Base-by-base conservation (phyloP, 2,329 filamentous ascomycete genomes). In the Arthrobotrys sphaeroides region DNA sequence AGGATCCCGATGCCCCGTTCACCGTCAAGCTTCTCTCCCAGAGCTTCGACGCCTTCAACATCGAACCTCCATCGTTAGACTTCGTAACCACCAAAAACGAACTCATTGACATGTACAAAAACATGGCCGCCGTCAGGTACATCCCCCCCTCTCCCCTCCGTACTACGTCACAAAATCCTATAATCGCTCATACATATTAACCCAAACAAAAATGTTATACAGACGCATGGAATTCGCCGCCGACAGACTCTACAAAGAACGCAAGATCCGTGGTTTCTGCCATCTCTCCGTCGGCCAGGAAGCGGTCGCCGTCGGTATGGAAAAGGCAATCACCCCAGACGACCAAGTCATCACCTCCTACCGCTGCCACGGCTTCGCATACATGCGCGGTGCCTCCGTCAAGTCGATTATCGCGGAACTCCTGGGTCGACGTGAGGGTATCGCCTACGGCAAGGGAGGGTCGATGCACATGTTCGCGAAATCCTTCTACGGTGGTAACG, bases 381-480 rank as follows among this genome's bases (percentile, higher is more conserved):
- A 96, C 84, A 97, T 99, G 94, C 93, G 95, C 80, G 95, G 95
- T 80, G 95, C 89, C 80, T 89, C 89, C 79, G 90, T 97, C 81
- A 91, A 93, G 82, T 93, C 91, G 81, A 96, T 98, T 85, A 96
- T 98, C 80, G 94, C 94, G 81, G 94, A 98, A 86, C 88, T 98
- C 80, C 89, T 99, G 68, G 95, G 95, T 81, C 91, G 95, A 81
- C 90, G 94, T 83, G 93, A 96, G 84, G 95, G 95, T 86, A 97
- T 99, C 82, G 91, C 95, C 77, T 97, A 96, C 86, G 95, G 95
- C 84, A 99, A 99, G 89, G 95, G 95, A 84, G 95, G 95, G 79
- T 97, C 94, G 78, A 99, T 99, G 95, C 95, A 99, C 88, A 99
- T 99, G 95, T 99, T 99, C 86, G 87, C 93, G 81, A 94, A 93